Percentiles rank a stretch among this genome's conserved stretches.
phyloP scores from a whole-genome alignment of 306 rosid species.

The Vigna angularis region DNA sequence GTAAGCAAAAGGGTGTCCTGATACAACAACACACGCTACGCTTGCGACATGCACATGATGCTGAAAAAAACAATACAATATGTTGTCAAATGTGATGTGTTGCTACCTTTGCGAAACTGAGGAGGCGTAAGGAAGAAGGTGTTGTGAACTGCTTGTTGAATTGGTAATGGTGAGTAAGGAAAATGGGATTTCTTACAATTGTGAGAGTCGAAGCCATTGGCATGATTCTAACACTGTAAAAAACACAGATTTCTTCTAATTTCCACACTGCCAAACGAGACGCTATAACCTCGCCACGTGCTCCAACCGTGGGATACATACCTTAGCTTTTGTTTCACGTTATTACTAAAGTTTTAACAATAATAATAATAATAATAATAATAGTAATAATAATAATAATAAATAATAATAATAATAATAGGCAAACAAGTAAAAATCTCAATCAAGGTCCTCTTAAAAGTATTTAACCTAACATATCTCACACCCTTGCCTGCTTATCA shows the following conservation, averaged over 20 bases:
- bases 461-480: too few relatives aligned
- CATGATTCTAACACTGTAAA: not conserved
- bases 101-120: slow-evolving; percentile 59
- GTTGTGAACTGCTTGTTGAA: slow-evolving; percentile 34
- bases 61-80: slow-evolving; percentile 1
- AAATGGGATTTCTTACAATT: slow-evolving; percentile 35
- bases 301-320: not conserved
- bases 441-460: too few relatives aligned
- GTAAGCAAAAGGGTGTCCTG: not conserved
- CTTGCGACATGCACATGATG: not conserved
- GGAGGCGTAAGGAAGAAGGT: slow-evolving; percentile 46
- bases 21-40: not conserved
- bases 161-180: slow-evolving; percentile 32
- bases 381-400: too few relatives aligned
- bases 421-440: too few relatives aligned
- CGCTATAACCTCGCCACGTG: slow-evolving; percentile 52
- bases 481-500: too few relatives aligned
- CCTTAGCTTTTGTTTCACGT: not conserved
- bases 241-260: slow-evolving; percentile 16
- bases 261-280: slow-evolving; percentile 37
- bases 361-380: too few relatives aligned
- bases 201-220: slow-evolving; percentile 70
- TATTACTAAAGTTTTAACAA: not conserved
- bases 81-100: not conserved
- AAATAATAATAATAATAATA: too few relatives aligned